Percentiles rank a stretch among this genome's conserved stretches.
Evolutionary conservation across 257 asterid species (phyloP).

Genomic region (Prunella vulgaris): DNA sequence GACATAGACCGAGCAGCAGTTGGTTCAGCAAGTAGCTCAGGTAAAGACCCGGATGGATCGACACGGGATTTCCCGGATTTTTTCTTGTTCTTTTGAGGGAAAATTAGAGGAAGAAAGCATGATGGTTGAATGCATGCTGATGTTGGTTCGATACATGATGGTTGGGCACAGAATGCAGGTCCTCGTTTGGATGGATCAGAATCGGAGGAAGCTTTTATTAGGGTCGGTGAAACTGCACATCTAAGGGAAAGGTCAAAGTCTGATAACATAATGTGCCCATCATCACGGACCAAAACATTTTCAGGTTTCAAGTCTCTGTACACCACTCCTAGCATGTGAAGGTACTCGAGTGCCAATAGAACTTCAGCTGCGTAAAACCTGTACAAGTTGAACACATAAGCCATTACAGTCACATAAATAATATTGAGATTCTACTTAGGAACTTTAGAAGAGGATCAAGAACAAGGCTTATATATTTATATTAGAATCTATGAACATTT

Average conservation of each 20-base stretch:
- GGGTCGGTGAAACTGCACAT: conserved; percentile 72
- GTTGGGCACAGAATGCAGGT: conserved; percentile 62
- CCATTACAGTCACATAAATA: no score
- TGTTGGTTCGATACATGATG: conserved; percentile 57
- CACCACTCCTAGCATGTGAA: conserved; percentile 81
- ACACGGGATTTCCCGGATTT: conserved; percentile 34
- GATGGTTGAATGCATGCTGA: conserved; percentile 61
- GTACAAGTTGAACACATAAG: background rate
- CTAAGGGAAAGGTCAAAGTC: conserved; percentile 72
- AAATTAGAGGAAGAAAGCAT: conserved; percentile 66
- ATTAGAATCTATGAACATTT: no score
- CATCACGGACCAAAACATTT: conserved; percentile 75
- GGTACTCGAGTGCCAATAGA: conserved; percentile 75
- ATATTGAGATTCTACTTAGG: no score
- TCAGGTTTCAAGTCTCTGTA: conserved; percentile 80
- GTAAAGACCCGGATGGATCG: conserved; percentile 39
- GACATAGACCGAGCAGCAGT: conserved; percentile 84
- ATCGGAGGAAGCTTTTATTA: conserved; percentile 35
- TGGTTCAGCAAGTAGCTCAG: conserved; percentile 78
- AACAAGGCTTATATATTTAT: no score
- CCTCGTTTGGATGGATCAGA: conserved; percentile 46
- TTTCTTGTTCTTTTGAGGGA: conserved; percentile 51
- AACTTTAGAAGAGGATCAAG: no score
- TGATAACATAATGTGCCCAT: conserved; percentile 82
- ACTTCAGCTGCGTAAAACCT: conserved; percentile 89